Evolutionary conservation across 2,329 filamentous ascomycete genomes (phyloP).

Genomic region (Aspergillus uvarum): DNA sequence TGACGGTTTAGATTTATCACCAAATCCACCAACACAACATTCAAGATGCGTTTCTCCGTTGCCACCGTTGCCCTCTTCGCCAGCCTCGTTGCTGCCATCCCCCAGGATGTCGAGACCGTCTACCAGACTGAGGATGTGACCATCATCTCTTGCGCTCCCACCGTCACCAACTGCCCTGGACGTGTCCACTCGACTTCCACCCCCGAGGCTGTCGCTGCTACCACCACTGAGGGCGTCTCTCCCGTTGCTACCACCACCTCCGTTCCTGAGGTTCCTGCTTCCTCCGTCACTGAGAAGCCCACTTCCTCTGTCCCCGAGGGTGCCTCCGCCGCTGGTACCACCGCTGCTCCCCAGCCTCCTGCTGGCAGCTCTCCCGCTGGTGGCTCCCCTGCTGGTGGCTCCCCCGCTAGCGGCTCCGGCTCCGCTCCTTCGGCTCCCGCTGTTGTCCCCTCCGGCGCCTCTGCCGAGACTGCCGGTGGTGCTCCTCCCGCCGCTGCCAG

Average conservation of each 20-base stretch:
- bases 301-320: neutral
- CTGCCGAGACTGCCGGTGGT: constrained; percentile 15
- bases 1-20: constrained; percentile 31
- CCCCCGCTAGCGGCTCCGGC: constrained; percentile 9
- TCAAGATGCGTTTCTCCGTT: constrained; percentile 48
- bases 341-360: constrained; percentile 5
- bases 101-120: constrained; percentile 47
- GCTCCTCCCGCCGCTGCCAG: constrained; percentile 14
- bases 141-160: constrained; percentile 62
- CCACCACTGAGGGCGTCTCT: constrained; percentile 10
- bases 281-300: neutral
- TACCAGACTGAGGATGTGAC: constrained; percentile 61
- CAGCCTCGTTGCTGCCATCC: constrained; percentile 41
- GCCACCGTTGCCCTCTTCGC: constrained; percentile 44
- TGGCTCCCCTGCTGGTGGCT: neutral
- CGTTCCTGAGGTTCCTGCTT: neutral
- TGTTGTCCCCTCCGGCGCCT: constrained; percentile 15
- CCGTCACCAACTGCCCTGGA: constrained; percentile 60
- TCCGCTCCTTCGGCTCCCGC: constrained; percentile 16
- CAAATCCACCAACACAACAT: constrained; percentile 16
- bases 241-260: constrained; percentile 10
- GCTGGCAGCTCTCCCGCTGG: constrained; percentile 9
- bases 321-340: neutral
- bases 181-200: constrained; percentile 22
- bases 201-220: constrained; percentile 24